phyloP scores from a whole-genome alignment of 1,284 basidiomycete genomes.

The Puccinia novopanici region DNA sequence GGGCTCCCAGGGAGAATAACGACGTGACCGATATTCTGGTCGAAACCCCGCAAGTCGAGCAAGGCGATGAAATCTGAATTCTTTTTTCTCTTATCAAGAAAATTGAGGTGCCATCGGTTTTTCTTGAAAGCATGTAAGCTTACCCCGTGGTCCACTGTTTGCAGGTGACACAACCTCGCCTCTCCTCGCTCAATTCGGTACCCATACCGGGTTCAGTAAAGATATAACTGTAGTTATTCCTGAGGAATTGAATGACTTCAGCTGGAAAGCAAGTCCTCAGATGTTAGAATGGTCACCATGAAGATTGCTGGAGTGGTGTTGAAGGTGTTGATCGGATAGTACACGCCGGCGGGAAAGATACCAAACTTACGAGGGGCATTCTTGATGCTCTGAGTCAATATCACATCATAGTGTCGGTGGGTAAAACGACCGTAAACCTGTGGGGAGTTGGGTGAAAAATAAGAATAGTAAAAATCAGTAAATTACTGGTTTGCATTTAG shows the following conservation, averaged over 20 bases:
- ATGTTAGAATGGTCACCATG: not conserved
- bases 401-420: conserved; percentile 50
- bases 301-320: not conserved
- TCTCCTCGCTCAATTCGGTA: conserved; percentile 45
- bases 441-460: not conserved
- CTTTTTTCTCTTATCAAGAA: not conserved
- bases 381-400: conserved; percentile 45
- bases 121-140: not conserved
- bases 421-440: conserved; percentile 50
- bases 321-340: not conserved
- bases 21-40: not conserved
- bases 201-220: conserved; percentile 49
- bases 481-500: not conserved
- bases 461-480: not conserved
- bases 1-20: not conserved
- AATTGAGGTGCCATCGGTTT: not conserved
- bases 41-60: not conserved
- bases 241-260: conserved; percentile 49
- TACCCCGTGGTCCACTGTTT: conserved; percentile 50
- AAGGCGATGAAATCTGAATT: not conserved
- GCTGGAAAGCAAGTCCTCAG: conserved; percentile 18
- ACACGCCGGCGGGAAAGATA: not conserved
- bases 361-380: conserved; percentile 48
- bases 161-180: conserved; percentile 48
- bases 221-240: conserved; percentile 47